A percentile compares a stretch with the other conserved stretches of the same genome.
These are phyloP conservation scores for Xylariales sp. DNA, from an alignment of 2,329 filamentous ascomycete genomes.

Conservation along the genomic window DNA sequence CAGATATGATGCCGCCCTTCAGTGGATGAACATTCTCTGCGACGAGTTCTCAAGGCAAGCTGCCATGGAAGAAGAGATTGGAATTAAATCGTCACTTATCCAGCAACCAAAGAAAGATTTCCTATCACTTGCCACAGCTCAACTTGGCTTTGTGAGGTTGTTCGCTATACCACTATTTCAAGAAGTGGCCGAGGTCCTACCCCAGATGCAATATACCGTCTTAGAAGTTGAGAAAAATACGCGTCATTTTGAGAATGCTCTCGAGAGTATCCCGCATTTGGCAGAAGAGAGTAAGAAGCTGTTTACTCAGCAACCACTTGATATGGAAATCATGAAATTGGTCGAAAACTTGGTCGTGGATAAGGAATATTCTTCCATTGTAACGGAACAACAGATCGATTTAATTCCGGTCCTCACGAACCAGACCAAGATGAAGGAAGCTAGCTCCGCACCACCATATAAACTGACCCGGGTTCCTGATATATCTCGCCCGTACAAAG, in stretches of 20 bases:
- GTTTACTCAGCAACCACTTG: slow-evolving; percentile 57
- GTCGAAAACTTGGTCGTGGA: slow-evolving; percentile 56
- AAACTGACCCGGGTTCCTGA: slow-evolving; percentile 50
- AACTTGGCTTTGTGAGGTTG: slow-evolving; percentile 96
- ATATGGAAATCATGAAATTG: slow-evolving; percentile 51
- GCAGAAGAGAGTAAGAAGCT: slow-evolving; percentile 53
- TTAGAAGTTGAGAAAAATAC: slow-evolving; percentile 85
- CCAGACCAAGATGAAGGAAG: slow-evolving; percentile 46
- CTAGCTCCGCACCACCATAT: slow-evolving; percentile 41
- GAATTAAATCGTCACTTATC: slow-evolving; percentile 88
- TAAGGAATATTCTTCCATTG: slow-evolving; percentile 39
- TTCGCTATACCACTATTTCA: slow-evolving; percentile 94
- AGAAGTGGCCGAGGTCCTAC: slow-evolving; percentile 86
- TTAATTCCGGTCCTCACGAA: slow-evolving; percentile 41
- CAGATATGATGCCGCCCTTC: slow-evolving; percentile 81
- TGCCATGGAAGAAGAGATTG: slow-evolving; percentile 87
- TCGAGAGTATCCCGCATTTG: slow-evolving; percentile 70
- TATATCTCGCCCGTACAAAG: slow-evolving; percentile 53
- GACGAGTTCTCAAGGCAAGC: slow-evolving; percentile 95
- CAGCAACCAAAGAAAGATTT: slow-evolving; percentile 86
- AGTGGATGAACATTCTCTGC: slow-evolving; percentile 94
- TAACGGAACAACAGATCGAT: slow-evolving; percentile 37
- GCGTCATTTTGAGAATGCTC: slow-evolving; percentile 74
- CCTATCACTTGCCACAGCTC: slow-evolving; percentile 83
- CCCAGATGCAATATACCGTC: slow-evolving; percentile 84